These are phyloP conservation scores for Vitis rotundifolia DNA, from an alignment of 164 flowering plant species.

Conservation along the genomic window DNA sequence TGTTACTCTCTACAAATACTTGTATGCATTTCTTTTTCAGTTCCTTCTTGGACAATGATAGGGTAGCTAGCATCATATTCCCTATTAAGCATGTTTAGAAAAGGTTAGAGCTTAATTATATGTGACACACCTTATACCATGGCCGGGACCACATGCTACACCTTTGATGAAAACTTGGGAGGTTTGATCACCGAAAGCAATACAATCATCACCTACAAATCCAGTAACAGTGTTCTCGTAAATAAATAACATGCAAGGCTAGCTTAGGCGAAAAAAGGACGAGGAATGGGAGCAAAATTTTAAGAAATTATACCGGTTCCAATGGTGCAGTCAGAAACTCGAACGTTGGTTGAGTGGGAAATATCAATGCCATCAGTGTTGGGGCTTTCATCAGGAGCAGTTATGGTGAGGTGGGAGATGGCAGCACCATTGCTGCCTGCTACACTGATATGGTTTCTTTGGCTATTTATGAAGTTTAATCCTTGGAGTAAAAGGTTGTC, in stretches of 20 bases:
- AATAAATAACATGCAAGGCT: too few species aligned
- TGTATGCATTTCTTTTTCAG: too few species aligned
- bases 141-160: slow-evolving; percentile 24
- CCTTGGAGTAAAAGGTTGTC: slow-evolving; percentile 3
- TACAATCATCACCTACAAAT: slow-evolving; percentile 28
- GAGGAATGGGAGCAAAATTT: background rate
- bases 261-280: too few species aligned
- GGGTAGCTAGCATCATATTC: too few species aligned
- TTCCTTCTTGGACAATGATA: too few species aligned
- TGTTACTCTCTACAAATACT: too few species aligned
- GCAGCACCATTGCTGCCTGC: background rate
- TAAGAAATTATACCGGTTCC: slow-evolving; percentile 22
- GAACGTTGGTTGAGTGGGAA: slow-evolving; percentile 2
- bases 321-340: slow-evolving; percentile 5
- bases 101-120: background rate
- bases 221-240: background rate
- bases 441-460: slow-evolving; percentile 19
- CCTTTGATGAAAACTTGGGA: background rate
- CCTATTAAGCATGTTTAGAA: background rate
- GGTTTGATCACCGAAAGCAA: slow-evolving; percentile 8
- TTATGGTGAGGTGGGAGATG: slow-evolving; percentile 8
- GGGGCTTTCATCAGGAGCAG: slow-evolving; percentile 25
- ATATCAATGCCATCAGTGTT: slow-evolving; percentile 42
- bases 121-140: slow-evolving; percentile 23
- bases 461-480: slow-evolving; percentile 20